Conservation (phyloP, 2,329 filamentous ascomycete genomes). For the Sclerotinia nivalis region DNA sequence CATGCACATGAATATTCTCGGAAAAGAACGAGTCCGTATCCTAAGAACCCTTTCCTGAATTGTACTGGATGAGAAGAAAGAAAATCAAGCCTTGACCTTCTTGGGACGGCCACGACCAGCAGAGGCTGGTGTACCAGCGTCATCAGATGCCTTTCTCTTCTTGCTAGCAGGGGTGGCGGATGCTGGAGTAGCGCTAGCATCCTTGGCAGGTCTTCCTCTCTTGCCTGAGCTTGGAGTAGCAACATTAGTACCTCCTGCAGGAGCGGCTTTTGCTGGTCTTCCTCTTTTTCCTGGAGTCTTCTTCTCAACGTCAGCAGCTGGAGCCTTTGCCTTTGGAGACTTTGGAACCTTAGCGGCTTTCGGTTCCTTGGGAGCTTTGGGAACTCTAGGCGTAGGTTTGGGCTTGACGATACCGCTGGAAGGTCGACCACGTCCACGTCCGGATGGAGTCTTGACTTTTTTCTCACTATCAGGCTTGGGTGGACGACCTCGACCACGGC, state of each 20-base stretch:
- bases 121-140: constrained; percentile 8
- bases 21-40: neutral
- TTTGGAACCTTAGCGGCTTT: constrained; percentile 5
- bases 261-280: constrained; percentile 13
- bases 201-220: constrained; percentile 19
- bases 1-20: neutral
- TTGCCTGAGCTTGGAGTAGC: constrained; percentile 16
- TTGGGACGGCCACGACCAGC: constrained; percentile 22
- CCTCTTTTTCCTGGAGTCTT: constrained; percentile 19
- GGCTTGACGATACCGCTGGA: constrained; percentile 19
- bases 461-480: constrained; percentile 33
- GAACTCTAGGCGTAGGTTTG: constrained; percentile 14
- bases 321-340: constrained; percentile 2
- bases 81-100: constrained; percentile 17
- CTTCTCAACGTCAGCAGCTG: constrained; percentile 1
- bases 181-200: neutral
- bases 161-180: constrained; percentile 18
- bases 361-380: constrained; percentile 16
- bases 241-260: neutral
- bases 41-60: neutral
- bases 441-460: constrained; percentile 31
- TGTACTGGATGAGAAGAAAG: neutral
- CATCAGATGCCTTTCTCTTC: constrained; percentile 24
- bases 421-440: constrained; percentile 32
- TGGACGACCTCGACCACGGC: constrained; percentile 33